phyloP scores from a whole-genome alignment of 192 early-diverging fungal species.

The Entomortierella parvispora region DNA sequence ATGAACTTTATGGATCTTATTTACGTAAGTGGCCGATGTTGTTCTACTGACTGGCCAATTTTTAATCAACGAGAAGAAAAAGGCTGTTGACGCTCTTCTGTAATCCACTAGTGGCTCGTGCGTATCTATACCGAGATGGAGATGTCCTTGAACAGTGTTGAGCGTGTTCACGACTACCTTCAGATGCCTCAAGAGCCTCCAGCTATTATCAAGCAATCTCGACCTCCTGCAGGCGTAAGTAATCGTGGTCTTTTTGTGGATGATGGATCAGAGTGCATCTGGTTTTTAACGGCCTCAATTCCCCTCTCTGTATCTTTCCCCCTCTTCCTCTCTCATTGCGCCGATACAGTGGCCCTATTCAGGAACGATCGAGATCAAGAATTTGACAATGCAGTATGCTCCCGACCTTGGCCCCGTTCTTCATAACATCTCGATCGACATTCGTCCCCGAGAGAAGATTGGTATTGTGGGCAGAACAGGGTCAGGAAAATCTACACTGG shows the following conservation, averaged over 20 bases:
- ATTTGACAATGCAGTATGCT: slow-evolving; percentile 82
- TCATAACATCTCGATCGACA: slow-evolving; percentile 72
- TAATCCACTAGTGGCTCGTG: slow-evolving; percentile 23
- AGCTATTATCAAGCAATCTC: slow-evolving; percentile 59
- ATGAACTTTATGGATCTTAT: slow-evolving; percentile 69
- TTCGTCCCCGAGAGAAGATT: slow-evolving; percentile 79
- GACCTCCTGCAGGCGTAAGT: slow-evolving; percentile 61
- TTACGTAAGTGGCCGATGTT: slow-evolving; percentile 40
- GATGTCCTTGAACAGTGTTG: slow-evolving; percentile 86
- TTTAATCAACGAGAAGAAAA: background rate
- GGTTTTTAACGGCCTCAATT: background rate
- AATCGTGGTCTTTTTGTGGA: too few relatives aligned
- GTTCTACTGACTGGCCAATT: too few relatives aligned
- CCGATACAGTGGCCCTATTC: slow-evolving; percentile 77
- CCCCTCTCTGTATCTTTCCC: background rate
- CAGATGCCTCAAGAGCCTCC: slow-evolving; percentile 82
- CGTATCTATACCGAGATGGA: slow-evolving; percentile 79
- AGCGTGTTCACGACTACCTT: slow-evolving; percentile 86
- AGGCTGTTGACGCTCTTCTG: background rate
- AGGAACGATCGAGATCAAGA: slow-evolving; percentile 76
- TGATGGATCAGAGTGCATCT: too few relatives aligned
- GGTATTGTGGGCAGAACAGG: slow-evolving; percentile 95
- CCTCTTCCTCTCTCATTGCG: background rate
- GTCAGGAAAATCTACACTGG: slow-evolving; percentile 87
- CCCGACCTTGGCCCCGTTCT: slow-evolving; percentile 77